A percentile compares a stretch with the other conserved stretches of the same genome.
Evolutionary conservation across 129 eudicot species (phyloP).

Genomic region (Flaveria trinervia): DNA sequence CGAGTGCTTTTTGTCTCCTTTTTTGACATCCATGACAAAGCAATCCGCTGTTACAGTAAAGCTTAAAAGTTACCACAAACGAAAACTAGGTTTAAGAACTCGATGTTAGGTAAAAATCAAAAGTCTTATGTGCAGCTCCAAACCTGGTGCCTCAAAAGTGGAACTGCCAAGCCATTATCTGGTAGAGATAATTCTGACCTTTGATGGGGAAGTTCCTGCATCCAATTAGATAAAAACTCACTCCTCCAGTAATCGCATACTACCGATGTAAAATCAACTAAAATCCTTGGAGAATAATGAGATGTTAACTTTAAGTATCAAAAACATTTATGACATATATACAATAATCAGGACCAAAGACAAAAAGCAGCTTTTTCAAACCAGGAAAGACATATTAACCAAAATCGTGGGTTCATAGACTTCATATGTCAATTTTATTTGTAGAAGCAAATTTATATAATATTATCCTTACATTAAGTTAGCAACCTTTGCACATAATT

Average conservation of each 20-base stretch:
- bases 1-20: constrained; percentile 61
- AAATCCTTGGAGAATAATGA: constrained; percentile 17
- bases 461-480: constrained; percentile 6
- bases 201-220: constrained; percentile 64
- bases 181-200: constrained; percentile 52
- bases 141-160: constrained; percentile 90
- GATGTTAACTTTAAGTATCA: neutral
- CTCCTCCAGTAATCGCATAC: constrained; percentile 8
- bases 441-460: neutral
- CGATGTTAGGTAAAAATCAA: constrained; percentile 14
- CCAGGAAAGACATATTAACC: constrained; percentile 17
- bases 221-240: constrained; percentile 7
- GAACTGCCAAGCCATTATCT: constrained; percentile 67
- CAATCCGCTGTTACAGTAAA: constrained; percentile 65
- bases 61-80: constrained; percentile 20
- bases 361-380: constrained; percentile 3
- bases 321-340: constrained; percentile 9
- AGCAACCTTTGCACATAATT: neutral
- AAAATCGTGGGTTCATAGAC: neutral
- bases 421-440: constrained; percentile 1
- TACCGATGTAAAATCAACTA: constrained; percentile 10
- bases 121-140: constrained; percentile 18
- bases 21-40: constrained; percentile 90
- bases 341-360: constrained; percentile 6
- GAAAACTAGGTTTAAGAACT: constrained; percentile 14